Conservation (phyloP, 2,329 filamentous ascomycete genomes). For the Pseudogymnoascus verrucosus region DNA sequence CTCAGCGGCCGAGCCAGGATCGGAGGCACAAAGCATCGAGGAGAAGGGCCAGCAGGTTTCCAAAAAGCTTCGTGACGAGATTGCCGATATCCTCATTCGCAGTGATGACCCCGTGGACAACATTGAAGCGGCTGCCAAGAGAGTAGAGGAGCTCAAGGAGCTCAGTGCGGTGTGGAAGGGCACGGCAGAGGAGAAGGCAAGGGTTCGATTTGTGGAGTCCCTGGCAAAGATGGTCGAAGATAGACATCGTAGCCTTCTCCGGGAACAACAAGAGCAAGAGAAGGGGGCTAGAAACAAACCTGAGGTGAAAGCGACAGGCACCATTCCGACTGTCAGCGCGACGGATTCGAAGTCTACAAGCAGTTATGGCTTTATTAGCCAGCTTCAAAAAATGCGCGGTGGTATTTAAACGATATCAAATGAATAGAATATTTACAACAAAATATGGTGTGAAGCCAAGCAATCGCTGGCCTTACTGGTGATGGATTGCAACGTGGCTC, state of each 20-base stretch:
- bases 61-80: slow-evolving; percentile 61
- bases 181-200: slow-evolving; percentile 88
- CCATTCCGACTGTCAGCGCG: slow-evolving; percentile 14
- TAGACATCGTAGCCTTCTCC: slow-evolving; percentile 30
- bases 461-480: background rate
- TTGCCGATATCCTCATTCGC: slow-evolving; percentile 56
- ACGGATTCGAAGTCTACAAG: slow-evolving; percentile 17
- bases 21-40: slow-evolving; percentile 61
- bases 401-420: slow-evolving; percentile 18
- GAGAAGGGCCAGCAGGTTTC: slow-evolving; percentile 82
- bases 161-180: slow-evolving; percentile 83
- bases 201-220: slow-evolving; percentile 71
- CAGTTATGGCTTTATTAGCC: slow-evolving; percentile 30
- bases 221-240: slow-evolving; percentile 81
- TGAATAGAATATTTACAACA: background rate
- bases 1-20: slow-evolving; percentile 70
- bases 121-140: slow-evolving; percentile 62
- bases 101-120: slow-evolving; percentile 54
- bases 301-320: background rate
- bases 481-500: background rate
- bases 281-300: slow-evolving; percentile 19
- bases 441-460: background rate
- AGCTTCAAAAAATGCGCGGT: slow-evolving; percentile 29
- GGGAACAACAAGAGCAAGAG: slow-evolving; percentile 25
- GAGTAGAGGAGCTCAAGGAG: slow-evolving; percentile 70